phyloP scores from a whole-genome alignment of 306 rosid genomes.

The Elaeagnus macrophylla region DNA sequence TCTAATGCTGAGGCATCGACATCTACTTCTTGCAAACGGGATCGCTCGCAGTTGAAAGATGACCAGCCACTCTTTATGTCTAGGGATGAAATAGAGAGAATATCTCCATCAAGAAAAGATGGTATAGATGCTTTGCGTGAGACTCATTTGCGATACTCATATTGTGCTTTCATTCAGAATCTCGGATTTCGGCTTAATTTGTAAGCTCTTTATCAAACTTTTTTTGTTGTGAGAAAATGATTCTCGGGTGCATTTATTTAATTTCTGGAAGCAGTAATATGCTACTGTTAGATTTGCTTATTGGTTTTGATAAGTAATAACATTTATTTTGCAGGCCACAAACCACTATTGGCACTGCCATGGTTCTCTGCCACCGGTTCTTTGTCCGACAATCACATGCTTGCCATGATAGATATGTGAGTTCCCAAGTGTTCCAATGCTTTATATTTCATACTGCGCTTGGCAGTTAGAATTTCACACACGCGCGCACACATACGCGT shows the following conservation, averaged over 20 bases:
- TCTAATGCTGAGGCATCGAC: slow-evolving; percentile 40
- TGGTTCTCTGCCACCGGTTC: slow-evolving; percentile 97
- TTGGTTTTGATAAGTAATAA: slow-evolving; percentile 1
- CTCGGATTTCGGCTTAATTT: slow-evolving; percentile 83
- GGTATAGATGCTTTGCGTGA: slow-evolving; percentile 83
- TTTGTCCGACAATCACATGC: slow-evolving; percentile 89
- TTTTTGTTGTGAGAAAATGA: neutral
- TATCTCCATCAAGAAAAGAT: slow-evolving; percentile 91
- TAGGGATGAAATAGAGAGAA: slow-evolving; percentile 88
- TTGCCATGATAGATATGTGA: slow-evolving; percentile 93
- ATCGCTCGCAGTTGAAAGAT: slow-evolving; percentile 52
- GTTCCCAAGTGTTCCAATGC: slow-evolving; percentile 17
- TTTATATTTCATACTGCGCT: neutral
- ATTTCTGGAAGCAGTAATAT: neutral
- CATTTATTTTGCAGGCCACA: slow-evolving; percentile 69
- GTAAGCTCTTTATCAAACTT: slow-evolving; percentile 38
- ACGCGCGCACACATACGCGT: no score
- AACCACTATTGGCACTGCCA: slow-evolving; percentile 87
- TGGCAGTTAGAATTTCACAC: no score
- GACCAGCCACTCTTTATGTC: slow-evolving; percentile 72
- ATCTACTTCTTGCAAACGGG: slow-evolving; percentile 46
- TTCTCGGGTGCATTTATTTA: neutral
- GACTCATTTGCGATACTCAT: slow-evolving; percentile 80
- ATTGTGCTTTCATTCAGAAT: slow-evolving; percentile 86
- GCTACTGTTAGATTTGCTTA: neutral